phyloP scores from a whole-genome alignment of 306 rosid genomes.

The Inga leiocalycina region DNA sequence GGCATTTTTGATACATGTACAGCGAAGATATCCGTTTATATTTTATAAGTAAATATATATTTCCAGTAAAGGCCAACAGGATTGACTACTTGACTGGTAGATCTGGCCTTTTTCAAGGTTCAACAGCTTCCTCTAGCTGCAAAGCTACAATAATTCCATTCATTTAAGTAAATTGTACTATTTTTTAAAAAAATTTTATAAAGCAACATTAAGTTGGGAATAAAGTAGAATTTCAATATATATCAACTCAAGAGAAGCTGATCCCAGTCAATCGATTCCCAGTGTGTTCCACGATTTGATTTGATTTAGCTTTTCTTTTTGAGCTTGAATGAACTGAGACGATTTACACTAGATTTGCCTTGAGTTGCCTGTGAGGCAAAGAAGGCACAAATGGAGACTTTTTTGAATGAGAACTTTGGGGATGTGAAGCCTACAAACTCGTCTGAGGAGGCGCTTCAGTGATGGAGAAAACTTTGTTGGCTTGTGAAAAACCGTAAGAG shows the following conservation, averaged over 20 bases:
- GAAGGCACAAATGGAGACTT: conserved; percentile 67
- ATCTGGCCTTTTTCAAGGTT: not conserved
- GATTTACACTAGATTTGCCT: not conserved
- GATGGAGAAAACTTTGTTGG: conserved; percentile 97
- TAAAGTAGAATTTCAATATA: not conserved
- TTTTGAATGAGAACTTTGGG: conserved; percentile 82
- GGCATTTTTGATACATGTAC: too few relatives aligned
- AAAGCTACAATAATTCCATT: not conserved
- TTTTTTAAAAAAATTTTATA: not conserved
- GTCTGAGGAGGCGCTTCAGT: conserved; percentile 93
- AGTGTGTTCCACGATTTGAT: not conserved
- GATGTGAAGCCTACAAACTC: conserved; percentile 87
- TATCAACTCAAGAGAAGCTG: not conserved
- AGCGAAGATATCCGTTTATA: too few relatives aligned
- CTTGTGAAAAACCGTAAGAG: conserved; percentile 86
- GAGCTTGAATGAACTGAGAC: conserved; percentile 25
- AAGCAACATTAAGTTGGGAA: not conserved
- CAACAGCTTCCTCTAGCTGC: not conserved
- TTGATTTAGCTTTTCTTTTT: not conserved
- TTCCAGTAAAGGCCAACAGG: not conserved
- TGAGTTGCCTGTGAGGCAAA: not conserved
- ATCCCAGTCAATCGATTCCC: conserved; percentile 6
- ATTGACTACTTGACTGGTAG: conserved; percentile 27
- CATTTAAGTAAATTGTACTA: not conserved
- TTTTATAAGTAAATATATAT: not conserved